Conservation (phyloP, 805 yeast genomes). For the Komagataella populi region DNA sequence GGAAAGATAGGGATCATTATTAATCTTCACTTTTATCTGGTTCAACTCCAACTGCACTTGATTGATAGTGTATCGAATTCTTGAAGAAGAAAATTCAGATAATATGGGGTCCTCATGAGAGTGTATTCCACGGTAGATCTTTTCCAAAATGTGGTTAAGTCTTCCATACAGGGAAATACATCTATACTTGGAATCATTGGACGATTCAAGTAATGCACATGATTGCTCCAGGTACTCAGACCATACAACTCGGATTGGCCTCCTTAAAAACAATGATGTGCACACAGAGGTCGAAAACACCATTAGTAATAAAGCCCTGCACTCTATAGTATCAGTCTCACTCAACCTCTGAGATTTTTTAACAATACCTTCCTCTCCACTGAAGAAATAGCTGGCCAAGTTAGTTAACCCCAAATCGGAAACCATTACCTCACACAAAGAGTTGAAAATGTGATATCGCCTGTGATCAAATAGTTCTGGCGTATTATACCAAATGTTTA, state of each 20-base stretch:
- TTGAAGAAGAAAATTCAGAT: slow-evolving; percentile 9
- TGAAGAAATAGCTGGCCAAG: slow-evolving; percentile 27
- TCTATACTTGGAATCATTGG: slow-evolving; percentile 18
- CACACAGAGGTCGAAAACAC: slow-evolving; percentile 52
- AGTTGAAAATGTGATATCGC: slow-evolving; percentile 57
- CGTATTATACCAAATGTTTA: slow-evolving; percentile 71
- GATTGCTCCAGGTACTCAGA: slow-evolving; percentile 51
- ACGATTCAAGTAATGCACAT: slow-evolving; percentile 29
- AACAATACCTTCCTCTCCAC: slow-evolving; percentile 24
- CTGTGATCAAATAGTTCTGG: slow-evolving; percentile 75
- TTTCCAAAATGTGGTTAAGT: slow-evolving; percentile 47
- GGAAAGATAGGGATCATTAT: slow-evolving; percentile 22
- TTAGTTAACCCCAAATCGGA: slow-evolving; percentile 68
- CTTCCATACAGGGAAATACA: slow-evolving; percentile 45
- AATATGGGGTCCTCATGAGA: slow-evolving; percentile 13
- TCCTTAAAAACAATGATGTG: slow-evolving; percentile 49
- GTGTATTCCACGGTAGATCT: slow-evolving; percentile 38
- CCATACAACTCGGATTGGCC: slow-evolving; percentile 53
- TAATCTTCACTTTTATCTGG: slow-evolving; percentile 23
- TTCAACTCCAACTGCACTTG: slow-evolving; percentile 38
- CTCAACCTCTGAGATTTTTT: slow-evolving; percentile 23
- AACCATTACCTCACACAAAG: slow-evolving; percentile 51
- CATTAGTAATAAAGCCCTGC: slow-evolving; percentile 37
- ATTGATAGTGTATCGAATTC: slow-evolving; percentile 21
- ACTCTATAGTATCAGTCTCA: slow-evolving; percentile 28